Conservation (phyloP, 805 yeast species). For the Maudiozyma saulgeensis region DNA sequence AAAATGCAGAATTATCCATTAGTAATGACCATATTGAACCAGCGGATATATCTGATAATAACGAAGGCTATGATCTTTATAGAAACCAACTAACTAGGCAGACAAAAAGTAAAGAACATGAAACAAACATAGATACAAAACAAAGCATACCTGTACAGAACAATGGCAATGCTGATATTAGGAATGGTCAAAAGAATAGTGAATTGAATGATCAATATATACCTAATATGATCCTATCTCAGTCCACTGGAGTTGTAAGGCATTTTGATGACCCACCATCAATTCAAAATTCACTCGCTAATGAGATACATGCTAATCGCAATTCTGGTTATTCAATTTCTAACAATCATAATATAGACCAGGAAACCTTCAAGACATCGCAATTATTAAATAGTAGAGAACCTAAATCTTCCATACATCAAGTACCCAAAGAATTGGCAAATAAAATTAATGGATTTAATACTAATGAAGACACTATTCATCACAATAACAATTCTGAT, state of each 20-base stretch:
- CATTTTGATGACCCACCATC: constrained; percentile 30
- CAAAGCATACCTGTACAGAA: background rate
- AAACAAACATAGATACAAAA: background rate
- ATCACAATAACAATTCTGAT: background rate
- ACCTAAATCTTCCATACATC: background rate
- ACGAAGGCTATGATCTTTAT: constrained; percentile 5
- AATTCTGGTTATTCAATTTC: background rate
- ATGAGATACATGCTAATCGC: constrained; percentile 4
- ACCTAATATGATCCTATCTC: constrained; percentile 40
- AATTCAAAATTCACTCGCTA: constrained; percentile 25
- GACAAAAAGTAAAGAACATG: constrained; percentile 3
- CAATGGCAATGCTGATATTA: background rate
- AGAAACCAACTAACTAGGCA: constrained; percentile 18
- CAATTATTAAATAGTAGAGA: background rate
- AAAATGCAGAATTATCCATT: background rate
- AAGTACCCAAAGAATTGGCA: background rate
- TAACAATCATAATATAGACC: background rate
- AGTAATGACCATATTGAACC: constrained; percentile 13
- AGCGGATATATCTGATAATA: constrained; percentile 4
- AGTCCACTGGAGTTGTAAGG: constrained; percentile 43
- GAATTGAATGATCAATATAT: constrained; percentile 26
- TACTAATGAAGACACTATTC: background rate
- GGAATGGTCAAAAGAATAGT: background rate
- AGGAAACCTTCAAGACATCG: background rate
- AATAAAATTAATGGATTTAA: background rate